Conservation (phyloP, 2,329 filamentous ascomycete species). For the Ciborinia camelliae region DNA sequence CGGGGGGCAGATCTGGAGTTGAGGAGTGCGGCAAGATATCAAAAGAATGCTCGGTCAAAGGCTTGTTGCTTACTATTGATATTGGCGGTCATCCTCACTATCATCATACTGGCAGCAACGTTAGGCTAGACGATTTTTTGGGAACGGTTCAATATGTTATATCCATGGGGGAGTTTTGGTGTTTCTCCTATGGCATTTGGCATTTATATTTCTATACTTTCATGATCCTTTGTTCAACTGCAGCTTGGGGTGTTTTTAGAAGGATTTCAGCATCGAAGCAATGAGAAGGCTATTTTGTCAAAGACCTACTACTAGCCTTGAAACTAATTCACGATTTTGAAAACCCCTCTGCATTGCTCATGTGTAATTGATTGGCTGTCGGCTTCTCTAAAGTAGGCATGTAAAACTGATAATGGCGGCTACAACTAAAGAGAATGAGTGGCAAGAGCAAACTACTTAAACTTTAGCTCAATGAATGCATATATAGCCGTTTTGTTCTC, state of each 20-base stretch:
- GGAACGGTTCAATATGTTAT: constrained; percentile 11
- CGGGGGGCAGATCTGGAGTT: constrained; percentile 82
- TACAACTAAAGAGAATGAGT: neutral
- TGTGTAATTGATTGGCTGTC: neutral
- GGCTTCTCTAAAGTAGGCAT: neutral
- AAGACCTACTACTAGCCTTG: neutral
- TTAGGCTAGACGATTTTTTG: constrained; percentile 53
- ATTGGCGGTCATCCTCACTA: constrained; percentile 80
- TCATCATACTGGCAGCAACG: constrained; percentile 83
- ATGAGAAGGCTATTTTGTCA: neutral
- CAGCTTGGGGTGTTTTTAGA: constrained; percentile 6
- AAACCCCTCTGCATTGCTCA: neutral
- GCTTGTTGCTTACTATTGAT: constrained; percentile 90
- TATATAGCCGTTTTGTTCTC: neutral
- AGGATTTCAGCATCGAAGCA: neutral
- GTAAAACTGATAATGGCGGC: neutral
- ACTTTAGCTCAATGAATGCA: neutral
- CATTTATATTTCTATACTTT: constrained; percentile 6
- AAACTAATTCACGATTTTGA: constrained; percentile 8
- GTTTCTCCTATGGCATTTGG: constrained; percentile 5
- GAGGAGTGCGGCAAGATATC: constrained; percentile 81
- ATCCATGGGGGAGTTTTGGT: constrained; percentile 21
- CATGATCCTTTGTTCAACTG: neutral
- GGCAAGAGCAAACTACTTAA: constrained; percentile 6
- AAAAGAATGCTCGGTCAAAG: constrained; percentile 93